Percentiles rank a stretch among this genome's conserved stretches.
Evolutionary conservation across 169 alveolate genomes (phyloP).

Genomic region (Plasmodium reichenowi): DNA sequence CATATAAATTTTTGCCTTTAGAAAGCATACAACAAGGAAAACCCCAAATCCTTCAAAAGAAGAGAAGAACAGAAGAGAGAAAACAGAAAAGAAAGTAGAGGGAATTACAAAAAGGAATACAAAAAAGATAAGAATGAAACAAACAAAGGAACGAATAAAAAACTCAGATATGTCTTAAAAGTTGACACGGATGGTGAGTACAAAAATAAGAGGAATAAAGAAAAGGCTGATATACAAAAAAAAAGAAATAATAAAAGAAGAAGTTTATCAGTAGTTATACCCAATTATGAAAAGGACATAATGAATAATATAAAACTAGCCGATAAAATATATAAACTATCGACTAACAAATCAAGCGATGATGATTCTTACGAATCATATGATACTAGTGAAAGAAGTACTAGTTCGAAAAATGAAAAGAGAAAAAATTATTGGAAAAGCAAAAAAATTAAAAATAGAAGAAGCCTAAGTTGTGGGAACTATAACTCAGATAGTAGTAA

Average conservation of each 20-base stretch:
- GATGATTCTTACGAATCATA: slow-evolving; percentile 24
- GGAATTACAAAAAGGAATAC: slow-evolving; percentile 16
- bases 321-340: slow-evolving; percentile 35
- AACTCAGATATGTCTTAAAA: not conserved
- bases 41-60: not conserved
- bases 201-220: slow-evolving; percentile 19
- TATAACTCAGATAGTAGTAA: slow-evolving; percentile 26
- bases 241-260: slow-evolving; percentile 52
- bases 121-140: slow-evolving; percentile 20
- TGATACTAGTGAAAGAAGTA: not conserved
- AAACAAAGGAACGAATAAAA: not conserved
- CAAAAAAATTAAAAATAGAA: slow-evolving; percentile 27
- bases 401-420: slow-evolving; percentile 5
- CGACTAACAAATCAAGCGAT: slow-evolving; percentile 8
- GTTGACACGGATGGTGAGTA: slow-evolving; percentile 3
- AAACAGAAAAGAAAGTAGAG: not conserved
- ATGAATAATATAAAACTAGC: slow-evolving; percentile 57
- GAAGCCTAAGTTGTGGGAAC: slow-evolving; percentile 55
- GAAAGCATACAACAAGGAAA: not conserved
- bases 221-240: slow-evolving; percentile 23
- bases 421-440: slow-evolving; percentile 22
- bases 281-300: slow-evolving; percentile 60
- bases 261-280: slow-evolving; percentile 32
- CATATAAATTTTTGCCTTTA: not conserved
- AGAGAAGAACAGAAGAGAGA: slow-evolving; percentile 4